Evolutionary conservation across 768 basidiomycete species (phyloP).

Genomic region (Boletellus sp.): DNA sequence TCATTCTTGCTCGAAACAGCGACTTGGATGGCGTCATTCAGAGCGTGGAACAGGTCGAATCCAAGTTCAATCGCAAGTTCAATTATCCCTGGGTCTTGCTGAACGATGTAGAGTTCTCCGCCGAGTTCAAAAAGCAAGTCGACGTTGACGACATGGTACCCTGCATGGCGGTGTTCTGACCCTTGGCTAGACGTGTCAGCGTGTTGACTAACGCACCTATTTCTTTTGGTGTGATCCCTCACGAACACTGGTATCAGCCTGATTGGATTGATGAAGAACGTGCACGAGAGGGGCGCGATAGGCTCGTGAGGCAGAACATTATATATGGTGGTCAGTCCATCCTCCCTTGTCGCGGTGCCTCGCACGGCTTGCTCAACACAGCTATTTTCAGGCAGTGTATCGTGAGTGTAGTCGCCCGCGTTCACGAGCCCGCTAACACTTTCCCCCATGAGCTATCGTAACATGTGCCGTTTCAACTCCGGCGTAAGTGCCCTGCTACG

Average conservation of each 20-base stretch:
- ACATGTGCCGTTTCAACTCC: slow-evolving; percentile 76
- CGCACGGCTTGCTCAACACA: background rate
- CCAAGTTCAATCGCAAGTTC: slow-evolving; percentile 54
- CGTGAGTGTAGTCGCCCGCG: slow-evolving; percentile 29
- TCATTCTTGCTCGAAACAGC: slow-evolving; percentile 50
- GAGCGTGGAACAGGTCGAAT: slow-evolving; percentile 54
- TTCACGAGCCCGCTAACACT: background rate
- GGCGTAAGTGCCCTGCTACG: slow-evolving; percentile 41
- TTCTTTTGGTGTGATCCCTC: slow-evolving; percentile 55
- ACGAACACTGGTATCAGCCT: slow-evolving; percentile 68
- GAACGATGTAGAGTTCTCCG: slow-evolving; percentile 56
- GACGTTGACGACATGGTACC: background rate
- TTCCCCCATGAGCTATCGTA: slow-evolving; percentile 47
- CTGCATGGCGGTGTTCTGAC: slow-evolving; percentile 7
- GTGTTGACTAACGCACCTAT: slow-evolving; percentile 42
- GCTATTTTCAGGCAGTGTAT: slow-evolving; percentile 37
- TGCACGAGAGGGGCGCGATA: slow-evolving; percentile 49
- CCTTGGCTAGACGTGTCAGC: slow-evolving; percentile 28
- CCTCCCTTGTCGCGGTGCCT: background rate
- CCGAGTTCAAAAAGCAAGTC: slow-evolving; percentile 48
- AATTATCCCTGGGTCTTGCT: slow-evolving; percentile 63
- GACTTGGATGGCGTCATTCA: slow-evolving; percentile 44
- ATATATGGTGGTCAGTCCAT: slow-evolving; percentile 45
- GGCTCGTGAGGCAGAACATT: slow-evolving; percentile 46
- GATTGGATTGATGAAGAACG: slow-evolving; percentile 67